Base-by-base conservation (phyloP, 805 yeast genomes). In the Sungouiella thailandica region DNA sequence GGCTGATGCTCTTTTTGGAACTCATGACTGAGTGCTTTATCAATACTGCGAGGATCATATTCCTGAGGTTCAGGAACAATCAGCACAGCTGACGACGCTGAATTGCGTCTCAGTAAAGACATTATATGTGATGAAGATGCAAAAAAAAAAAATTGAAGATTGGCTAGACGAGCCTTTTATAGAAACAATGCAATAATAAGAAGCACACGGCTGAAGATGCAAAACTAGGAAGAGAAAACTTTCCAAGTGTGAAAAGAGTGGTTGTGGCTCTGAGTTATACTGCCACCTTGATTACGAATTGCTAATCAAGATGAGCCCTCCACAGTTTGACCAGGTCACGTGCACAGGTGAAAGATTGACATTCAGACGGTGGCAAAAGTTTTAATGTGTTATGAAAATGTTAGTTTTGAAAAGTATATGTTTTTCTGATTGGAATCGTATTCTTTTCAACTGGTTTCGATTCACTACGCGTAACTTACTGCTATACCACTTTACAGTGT, bases 301-400 rank as follows among this genome's bases (percentile, higher is more conserved):
- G 35, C 28, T 18, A 25, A 17, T 25, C 15, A 10, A 9, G 22
- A 19, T 8, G 20, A 3, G 15, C 24, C 23, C 41, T 35, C 58
- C 57, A 52, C 57, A 52, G 51, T 53, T 47, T 36, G 46, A 31
- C 25, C 25, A 37, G 26, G 29, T 32, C 57, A 53, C 58, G 58
- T 53, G 57, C 44, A 40, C 22, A 9, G 22, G 22, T 19, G 22
- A 9, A 7, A 19, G 9, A 7, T 19, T 19, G 28, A 10, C n/a
- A n/a, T n/a, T n/a, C n/a, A n/a, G n/a, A n/a, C n/a, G n/a, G n/a
- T n/a, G n/a, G n/a, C n/a, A n/a, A n/a, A n/a, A n/a, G n/a, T n/a
- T n/a, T n/a, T n/a, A n/a, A n/a, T n/a, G n/a, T n/a, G n/a, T n/a
- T n/a, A n/a, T n/a, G n/a, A n/a, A n/a, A n/a, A n/a, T n/a, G n/a